Conservation (phyloP, 1,284 basidiomycete species). For the Xerocomus nothofagi region DNA sequence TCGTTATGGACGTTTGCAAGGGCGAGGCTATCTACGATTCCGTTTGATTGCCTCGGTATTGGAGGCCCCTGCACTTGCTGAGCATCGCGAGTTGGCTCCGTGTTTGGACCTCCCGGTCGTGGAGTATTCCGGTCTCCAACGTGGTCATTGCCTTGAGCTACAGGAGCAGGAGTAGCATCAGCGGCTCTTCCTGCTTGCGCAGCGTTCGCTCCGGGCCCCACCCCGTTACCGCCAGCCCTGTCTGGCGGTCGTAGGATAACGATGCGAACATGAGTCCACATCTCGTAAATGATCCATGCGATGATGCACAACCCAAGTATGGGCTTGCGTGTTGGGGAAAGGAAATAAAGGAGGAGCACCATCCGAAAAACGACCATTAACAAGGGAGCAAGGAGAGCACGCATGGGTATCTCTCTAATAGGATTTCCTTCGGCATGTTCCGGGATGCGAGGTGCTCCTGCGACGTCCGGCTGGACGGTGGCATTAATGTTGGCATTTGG, state of each 20-base stretch:
- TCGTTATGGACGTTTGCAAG: slow-evolving; percentile 58
- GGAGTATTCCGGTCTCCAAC: slow-evolving; percentile 17
- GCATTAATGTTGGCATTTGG: slow-evolving; percentile 33
- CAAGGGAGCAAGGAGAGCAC: slow-evolving; percentile 61
- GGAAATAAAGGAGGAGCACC: slow-evolving; percentile 72
- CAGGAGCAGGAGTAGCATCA: slow-evolving; percentile 20
- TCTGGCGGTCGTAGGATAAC: slow-evolving; percentile 45
- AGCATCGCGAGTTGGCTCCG: slow-evolving; percentile 15
- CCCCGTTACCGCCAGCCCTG: slow-evolving; percentile 26
- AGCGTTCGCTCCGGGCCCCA: slow-evolving; percentile 18
- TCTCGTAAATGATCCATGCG: slow-evolving; percentile 74
- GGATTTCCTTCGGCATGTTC: slow-evolving; percentile 29
- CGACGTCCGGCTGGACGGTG: slow-evolving; percentile 20
- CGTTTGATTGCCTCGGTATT: slow-evolving; percentile 32
- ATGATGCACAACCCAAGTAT: slow-evolving; percentile 65
- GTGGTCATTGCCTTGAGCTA: slow-evolving; percentile 15
- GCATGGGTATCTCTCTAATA: slow-evolving; percentile 40
- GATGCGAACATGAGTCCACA: slow-evolving; percentile 68
- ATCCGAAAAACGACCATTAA: slow-evolving; percentile 69
- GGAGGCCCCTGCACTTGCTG: slow-evolving; percentile 29
- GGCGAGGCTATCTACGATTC: slow-evolving; percentile 53
- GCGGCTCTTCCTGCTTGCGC: slow-evolving; percentile 20
- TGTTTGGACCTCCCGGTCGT: slow-evolving; percentile 18
- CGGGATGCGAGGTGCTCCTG: slow-evolving; percentile 17
- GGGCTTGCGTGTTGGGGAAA: slow-evolving; percentile 74